Base-by-base conservation (phyloP, 768 basidiomycete genomes). In the Suillus ampliporus region DNA sequence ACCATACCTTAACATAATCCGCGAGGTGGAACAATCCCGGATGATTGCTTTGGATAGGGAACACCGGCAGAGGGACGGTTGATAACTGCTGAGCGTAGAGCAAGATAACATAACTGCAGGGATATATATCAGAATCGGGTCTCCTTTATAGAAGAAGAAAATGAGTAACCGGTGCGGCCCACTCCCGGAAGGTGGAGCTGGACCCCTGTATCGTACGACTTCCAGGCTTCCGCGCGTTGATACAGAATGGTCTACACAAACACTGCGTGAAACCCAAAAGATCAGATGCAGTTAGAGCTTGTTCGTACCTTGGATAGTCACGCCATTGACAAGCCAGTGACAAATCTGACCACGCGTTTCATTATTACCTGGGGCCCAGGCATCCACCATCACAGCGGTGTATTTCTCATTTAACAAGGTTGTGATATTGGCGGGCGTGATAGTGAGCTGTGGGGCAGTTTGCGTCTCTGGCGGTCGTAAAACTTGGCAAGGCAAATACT, bases 291-390 rank as follows among this genome's bases (percentile, higher is more conserved):
- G 26, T 38, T 31, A 46, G 23, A 44, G 52, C 8, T 38, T n/a
- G 19, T 37, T 70, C 76, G 17, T 35, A 86, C 86, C 77, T 26
- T 72, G 67, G 44, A 89, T 62, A 4, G 79, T 80, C 19, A 84
- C 90, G 26, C 82, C 79, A 72, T 93, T 92, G 64, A 88, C 85
- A 53, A 94, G 84, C 92, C 91, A 94, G 78, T 94, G 93, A 59
- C 90, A 84, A 56, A 86, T 91, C 66, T 88, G 86, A 21, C 86
- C 88, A 10, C 78, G 75, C 41, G 81, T 74, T 59, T 86, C 77
- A 65, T 89, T 81, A 53, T 83, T 77, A 43, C 91, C 91, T 41
- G 89, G 88, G 26, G 83, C 71, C 62, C 86, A 87, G 14, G 90
- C 89, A 68, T 95, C 92, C 35, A 87, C 83, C 90, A 95, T 90